Evolutionary conservation across 225 moss, liverwort and hornwort species (phyloP), one percentile per base, ranked within the genome.

Genomic region (Climacium dendroides): DNA sequence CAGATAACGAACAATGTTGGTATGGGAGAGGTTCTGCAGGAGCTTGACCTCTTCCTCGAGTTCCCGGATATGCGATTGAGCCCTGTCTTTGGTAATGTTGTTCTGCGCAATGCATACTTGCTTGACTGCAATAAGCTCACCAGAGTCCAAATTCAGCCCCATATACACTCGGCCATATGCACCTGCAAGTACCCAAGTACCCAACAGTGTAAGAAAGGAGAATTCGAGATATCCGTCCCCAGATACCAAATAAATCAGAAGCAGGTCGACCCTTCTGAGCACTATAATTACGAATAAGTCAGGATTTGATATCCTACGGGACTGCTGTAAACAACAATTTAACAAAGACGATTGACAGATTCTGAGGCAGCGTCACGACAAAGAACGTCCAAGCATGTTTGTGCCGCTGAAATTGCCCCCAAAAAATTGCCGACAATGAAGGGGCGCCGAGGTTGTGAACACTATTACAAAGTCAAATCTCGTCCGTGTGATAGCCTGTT

Each of bases 81-180:
- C 98, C 89, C 95, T 95, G 87, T 95, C 97, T 80, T 97, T 97
- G 19, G 98, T 94, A 83, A 94, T 90, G 81, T 95, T 95, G 82
- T 95, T 97, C 79, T 94, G 94, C 72, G 93, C 87, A 74, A 98
- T 96, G 87, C 92, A 87, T 28, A 98, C 98, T 94, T 98, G 97
- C 91, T 98, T 98, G 70, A 98, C 95, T 10, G 98, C 98, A 58
- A 97, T 96, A 61, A 98, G 95, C 91, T 98, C 98, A 57, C 98
- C 98, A 6, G 98, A 98, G 91, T 98, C 96, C 82, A 98, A 87
- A 90, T 98, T 98, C 93, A 98, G 93, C 37, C 98, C 97, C 98
- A 97, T 97, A 60, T 98, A 98, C n/a, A 98, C 98, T 69, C 98
- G 95, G 60, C 98, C 98, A 87, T 98, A 98, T 41, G 98, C 98